Percentiles rank a stretch among this genome's conserved stretches.
Conservation (phyloP, 169 alveolate genomes). For the Eimeria praecox region DNA sequence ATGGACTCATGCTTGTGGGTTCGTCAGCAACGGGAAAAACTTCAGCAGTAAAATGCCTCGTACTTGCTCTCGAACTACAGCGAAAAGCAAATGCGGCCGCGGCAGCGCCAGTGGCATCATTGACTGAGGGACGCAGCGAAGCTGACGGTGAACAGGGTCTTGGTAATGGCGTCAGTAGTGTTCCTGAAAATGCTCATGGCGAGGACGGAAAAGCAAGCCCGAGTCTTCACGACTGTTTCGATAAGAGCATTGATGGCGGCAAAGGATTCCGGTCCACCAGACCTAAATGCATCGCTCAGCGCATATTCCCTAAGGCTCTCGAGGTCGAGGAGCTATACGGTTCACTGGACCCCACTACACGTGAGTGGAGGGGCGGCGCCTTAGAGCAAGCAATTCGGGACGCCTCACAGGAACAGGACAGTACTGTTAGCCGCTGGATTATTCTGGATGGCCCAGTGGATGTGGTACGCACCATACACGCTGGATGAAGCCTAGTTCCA, state of each 20-base stretch:
- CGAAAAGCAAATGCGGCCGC: constrained; percentile 25
- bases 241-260: background rate
- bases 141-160: constrained; percentile 91
- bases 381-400: constrained; percentile 91
- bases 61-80: constrained; percentile 84
- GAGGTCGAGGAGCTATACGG: constrained; percentile 92
- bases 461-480: constrained; percentile 87
- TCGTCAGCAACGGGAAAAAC: constrained; percentile 93
- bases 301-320: constrained; percentile 62
- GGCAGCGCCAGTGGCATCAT: background rate
- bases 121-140: background rate
- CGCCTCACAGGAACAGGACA: constrained; percentile 87
- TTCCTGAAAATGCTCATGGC: constrained; percentile 85
- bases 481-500: background rate
- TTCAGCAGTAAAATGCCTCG: constrained; percentile 87
- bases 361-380: constrained; percentile 95
- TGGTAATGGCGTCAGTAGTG: constrained; percentile 94
- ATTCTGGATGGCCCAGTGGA: constrained; percentile 98
- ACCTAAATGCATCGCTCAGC: constrained; percentile 2
- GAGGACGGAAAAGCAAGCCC: background rate
- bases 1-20: constrained; percentile 96
- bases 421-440: constrained; percentile 94
- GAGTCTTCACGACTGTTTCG: background rate
- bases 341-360: constrained; percentile 92
- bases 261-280: constrained; percentile 20